Evolutionary conservation across 495 filamentous ascomycete genomes (phyloP).

Genomic region (Pseudevernia furfuracea): DNA sequence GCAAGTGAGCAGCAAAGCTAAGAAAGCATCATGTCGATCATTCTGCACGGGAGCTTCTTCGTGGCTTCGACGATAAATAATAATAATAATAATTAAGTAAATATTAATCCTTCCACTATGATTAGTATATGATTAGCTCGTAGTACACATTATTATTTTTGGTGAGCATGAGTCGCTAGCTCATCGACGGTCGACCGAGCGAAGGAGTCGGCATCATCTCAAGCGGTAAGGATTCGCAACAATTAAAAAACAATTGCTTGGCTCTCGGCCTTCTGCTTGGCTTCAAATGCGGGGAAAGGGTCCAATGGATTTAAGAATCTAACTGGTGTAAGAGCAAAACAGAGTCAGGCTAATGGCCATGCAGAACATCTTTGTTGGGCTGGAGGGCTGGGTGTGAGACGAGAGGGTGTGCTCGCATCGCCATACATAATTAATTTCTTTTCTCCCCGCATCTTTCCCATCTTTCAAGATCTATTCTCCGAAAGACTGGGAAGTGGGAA

Average conservation of each 20-base stretch:
- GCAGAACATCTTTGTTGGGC: too few relatives aligned
- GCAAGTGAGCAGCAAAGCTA: too few relatives aligned
- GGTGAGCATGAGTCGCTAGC: too few relatives aligned
- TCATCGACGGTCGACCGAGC: too few relatives aligned
- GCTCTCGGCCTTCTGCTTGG: background rate
- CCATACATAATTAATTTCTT: too few relatives aligned
- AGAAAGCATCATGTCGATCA: conserved; percentile 9
- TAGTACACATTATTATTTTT: too few relatives aligned
- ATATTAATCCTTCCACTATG: background rate
- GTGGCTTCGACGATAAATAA: background rate
- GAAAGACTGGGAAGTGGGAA: too few relatives aligned
- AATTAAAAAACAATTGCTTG: too few relatives aligned
- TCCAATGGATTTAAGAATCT: too few relatives aligned
- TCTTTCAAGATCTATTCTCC: conserved; percentile 7
- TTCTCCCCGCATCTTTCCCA: conserved; percentile 10
- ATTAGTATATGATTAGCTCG: too few relatives aligned
- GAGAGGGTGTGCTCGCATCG: background rate
- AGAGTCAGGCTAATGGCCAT: too few relatives aligned
- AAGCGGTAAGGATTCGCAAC: background rate
- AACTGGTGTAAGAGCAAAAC: too few relatives aligned
- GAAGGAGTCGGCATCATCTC: background rate
- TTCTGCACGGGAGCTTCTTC: conserved; percentile 1
- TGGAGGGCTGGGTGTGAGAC: background rate
- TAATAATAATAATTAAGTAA: background rate
- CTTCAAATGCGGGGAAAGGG: background rate